Evolutionary conservation across 305 asterid species (phyloP).

Genomic region (Fraxinus sp.): DNA sequence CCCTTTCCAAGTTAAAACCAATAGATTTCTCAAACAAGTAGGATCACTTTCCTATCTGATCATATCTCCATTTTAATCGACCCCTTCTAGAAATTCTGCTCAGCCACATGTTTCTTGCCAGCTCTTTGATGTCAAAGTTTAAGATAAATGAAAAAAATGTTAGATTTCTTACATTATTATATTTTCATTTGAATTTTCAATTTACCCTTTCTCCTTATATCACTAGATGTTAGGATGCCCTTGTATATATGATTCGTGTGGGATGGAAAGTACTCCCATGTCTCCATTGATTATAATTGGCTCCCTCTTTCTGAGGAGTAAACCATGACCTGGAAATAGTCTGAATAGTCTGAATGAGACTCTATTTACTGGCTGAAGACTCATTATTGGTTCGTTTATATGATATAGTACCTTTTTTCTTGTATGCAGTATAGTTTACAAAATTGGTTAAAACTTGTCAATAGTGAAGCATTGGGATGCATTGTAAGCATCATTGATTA

Average conservation of each 20-base stretch:
- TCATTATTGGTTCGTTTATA: neutral
- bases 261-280: no score
- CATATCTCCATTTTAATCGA: neutral
- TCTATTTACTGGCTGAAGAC: no score
- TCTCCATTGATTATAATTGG: no score
- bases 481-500: neutral
- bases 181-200: neutral
- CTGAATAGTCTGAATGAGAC: no score
- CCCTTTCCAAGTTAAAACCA: neutral
- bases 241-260: no score
- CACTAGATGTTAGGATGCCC: neutral
- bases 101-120: neutral
- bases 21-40: neutral
- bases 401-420: neutral
- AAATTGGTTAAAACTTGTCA: neutral
- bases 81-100: neutral
- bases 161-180: neutral
- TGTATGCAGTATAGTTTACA: neutral
- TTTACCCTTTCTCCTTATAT: neutral
- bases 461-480: neutral
- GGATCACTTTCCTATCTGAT: neutral
- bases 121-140: neutral
- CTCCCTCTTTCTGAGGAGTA: no score
- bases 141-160: no score
- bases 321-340: no score